Evolutionary conservation across 106 monocot genomes (phyloP), one percentile per base, ranked within the genome.

Genomic region (Triglochin maritima): DNA sequence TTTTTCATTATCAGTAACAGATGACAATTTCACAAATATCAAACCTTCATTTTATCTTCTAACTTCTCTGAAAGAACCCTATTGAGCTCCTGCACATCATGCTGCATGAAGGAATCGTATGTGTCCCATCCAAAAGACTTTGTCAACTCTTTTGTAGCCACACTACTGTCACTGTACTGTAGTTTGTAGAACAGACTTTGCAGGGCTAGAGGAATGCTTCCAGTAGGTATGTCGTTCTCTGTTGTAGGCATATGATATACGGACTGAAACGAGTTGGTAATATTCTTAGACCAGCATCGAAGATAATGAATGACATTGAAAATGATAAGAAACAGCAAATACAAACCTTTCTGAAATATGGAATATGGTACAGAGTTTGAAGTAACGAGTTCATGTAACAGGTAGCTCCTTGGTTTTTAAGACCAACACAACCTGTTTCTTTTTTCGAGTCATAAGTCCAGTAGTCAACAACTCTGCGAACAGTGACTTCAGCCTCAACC

Each of bases 351-450:
- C 96, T 80, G 57, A 98, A 98, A 70, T 98, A 92, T 2, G 96
- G 88, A 71, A 88, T 98, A 77, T 98, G 96, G 56, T 91, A 98
- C 56, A 98, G 56, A 67, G 96, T 98, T 67, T 98, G 96, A 72
- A 98, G 96, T 79, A 98, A 88, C 75, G 96, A 98, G 69, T 98
- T 98, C 96, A 98, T 98, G 74, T 98, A 98, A 68, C 96, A 98
- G 47, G 96, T 98, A 74, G 96, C 96, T 52, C 96, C 96, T 76
- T 98, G 96, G 74, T 98, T 98, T 80, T 98, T 98, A 11, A 98
- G 91, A 59, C 96, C 96, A 77, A 98, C 96, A 84, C 74, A 92
- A 60, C 96, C 96, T 4, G 91, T 98, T 79, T 98, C 96, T 69
- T 98, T 98, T 73, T 91, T 98, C 15, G 96, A 98, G 67, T 91